Percentiles rank a stretch among this genome's conserved stretches.
Conservation (phyloP, 306 rosid species). For the Ziziphus jujuba region DNA sequence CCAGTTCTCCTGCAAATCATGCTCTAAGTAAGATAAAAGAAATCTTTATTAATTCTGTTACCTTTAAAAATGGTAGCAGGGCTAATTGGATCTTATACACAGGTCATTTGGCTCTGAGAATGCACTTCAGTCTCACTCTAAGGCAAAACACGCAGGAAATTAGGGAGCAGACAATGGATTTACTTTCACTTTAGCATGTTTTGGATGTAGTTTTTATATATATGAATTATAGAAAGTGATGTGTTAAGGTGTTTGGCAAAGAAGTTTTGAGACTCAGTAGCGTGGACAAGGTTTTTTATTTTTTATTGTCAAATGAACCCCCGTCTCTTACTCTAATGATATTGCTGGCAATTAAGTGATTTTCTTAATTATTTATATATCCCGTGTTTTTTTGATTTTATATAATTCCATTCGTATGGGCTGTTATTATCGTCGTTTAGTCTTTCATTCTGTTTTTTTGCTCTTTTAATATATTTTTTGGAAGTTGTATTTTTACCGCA, state of each 20-base stretch:
- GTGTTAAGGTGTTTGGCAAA: conserved; percentile 1
- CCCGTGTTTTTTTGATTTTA: too few species aligned
- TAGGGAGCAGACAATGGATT: neutral
- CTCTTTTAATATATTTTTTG: too few species aligned
- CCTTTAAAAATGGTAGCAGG: neutral
- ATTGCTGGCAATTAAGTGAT: too few species aligned
- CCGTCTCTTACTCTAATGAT: too few species aligned
- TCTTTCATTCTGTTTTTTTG: too few species aligned
- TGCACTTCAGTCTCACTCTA: conserved; percentile 70
- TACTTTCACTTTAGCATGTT: neutral
- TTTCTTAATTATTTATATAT: too few species aligned
- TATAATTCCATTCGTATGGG: too few species aligned
- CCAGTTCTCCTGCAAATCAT: conserved; percentile 52
- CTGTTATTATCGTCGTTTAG: too few species aligned
- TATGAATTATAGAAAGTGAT: conserved; percentile 6
- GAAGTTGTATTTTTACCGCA: too few species aligned
- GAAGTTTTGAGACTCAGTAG: neutral
- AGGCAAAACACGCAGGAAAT: conserved; percentile 70
- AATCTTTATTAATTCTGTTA: neutral
- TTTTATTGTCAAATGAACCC: neutral
- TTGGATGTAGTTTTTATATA: conserved; percentile 18
- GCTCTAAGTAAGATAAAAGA: conserved; percentile 52
- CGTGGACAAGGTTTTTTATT: neutral
- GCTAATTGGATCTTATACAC: neutral
- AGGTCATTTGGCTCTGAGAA: conserved; percentile 61